Conservation (phyloP, 805 yeast genomes). For the Brettanomyces anomalus region DNA sequence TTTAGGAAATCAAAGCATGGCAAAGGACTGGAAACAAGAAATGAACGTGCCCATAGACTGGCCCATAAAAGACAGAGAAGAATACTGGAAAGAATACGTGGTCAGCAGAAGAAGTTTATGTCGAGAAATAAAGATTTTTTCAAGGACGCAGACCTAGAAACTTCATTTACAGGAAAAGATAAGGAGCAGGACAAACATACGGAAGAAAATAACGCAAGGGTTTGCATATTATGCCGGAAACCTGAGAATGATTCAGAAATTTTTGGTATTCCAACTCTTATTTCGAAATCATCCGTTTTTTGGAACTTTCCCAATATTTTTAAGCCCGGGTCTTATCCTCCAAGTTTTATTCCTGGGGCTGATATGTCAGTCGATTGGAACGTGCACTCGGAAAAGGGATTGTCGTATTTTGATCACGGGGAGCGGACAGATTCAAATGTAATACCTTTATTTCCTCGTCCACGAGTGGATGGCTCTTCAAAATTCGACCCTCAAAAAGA, state of each 20-base stretch:
- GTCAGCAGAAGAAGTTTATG: constrained; percentile 38
- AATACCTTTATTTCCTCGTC: too few species aligned
- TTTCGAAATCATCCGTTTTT: constrained; percentile 36
- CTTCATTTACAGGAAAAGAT: not conserved
- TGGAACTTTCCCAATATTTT: constrained; percentile 36
- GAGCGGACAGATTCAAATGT: not conserved
- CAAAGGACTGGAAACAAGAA: constrained; percentile 39
- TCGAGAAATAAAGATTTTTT: constrained; percentile 27
- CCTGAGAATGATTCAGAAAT: constrained; percentile 34
- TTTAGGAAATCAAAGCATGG: constrained; percentile 41
- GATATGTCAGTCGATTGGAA: not conserved
- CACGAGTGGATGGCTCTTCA: too few species aligned
- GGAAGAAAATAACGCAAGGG: constrained; percentile 16
- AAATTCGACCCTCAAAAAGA: too few species aligned
- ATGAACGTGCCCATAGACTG: constrained; percentile 44
- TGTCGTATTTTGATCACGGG: not conserved
- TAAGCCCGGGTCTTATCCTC: constrained; percentile 11
- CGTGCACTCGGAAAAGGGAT: not conserved
- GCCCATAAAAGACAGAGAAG: constrained; percentile 56
- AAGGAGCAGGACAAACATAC: not conserved
- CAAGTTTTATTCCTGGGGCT: constrained; percentile 1
- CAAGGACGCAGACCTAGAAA: constrained; percentile 5
- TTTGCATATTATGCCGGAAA: constrained; percentile 55
- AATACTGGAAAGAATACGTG: constrained; percentile 53
- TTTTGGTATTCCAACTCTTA: constrained; percentile 52